Base-by-base conservation (phyloP, 805 yeast species). In the Myxozyma geophila region DNA sequence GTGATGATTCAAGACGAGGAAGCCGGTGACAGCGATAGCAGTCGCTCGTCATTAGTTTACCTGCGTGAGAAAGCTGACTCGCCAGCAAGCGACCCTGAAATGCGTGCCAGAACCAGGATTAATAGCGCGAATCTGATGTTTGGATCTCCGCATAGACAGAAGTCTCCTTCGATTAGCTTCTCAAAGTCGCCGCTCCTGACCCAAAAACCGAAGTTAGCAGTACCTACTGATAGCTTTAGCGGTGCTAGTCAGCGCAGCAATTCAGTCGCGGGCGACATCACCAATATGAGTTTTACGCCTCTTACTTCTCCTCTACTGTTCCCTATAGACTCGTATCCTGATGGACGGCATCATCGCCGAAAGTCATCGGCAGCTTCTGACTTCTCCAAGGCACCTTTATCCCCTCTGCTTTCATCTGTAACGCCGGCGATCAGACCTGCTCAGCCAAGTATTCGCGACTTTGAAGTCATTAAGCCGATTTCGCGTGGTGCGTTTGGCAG, bases 401-500 rank as follows among this genome's bases (percentile, higher is more conserved):
- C 97, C 0, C 97, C 97, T 0, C 76, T 92, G 21, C 75, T 92
- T 50, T 84, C 90, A 1, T 87, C 93, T 0, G 83, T 86, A 10
- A 81, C 88, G 1, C 82, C 86, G 5, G 64, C 82, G 0, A 76
- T 78, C 40, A 84, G 85, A 64, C 82, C 89, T 0, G 72, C 82
- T 0, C 77, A 81, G 2, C 95, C 96, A 0, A 86, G 90, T 1
- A 91, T 93, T 37, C 84, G 82, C 63, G 98, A 96, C 74, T 95
- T 92, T 75, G 97, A 91, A 70, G 84, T 95, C 37, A 79, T 95
- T 60, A 91, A 92, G 74, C 97, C 99, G 0, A 91, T 95, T 57
- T 90, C 97, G 72, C 90, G 91, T 72, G 99, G 99, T 48, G 99
- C 99, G 0, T 95, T 92, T 80, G 99, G 99, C 0, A 88, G 96